These are phyloP conservation scores for Erucastrum elatum DNA, from an alignment of 345 rosid species.

Conservation along the genomic window DNA sequence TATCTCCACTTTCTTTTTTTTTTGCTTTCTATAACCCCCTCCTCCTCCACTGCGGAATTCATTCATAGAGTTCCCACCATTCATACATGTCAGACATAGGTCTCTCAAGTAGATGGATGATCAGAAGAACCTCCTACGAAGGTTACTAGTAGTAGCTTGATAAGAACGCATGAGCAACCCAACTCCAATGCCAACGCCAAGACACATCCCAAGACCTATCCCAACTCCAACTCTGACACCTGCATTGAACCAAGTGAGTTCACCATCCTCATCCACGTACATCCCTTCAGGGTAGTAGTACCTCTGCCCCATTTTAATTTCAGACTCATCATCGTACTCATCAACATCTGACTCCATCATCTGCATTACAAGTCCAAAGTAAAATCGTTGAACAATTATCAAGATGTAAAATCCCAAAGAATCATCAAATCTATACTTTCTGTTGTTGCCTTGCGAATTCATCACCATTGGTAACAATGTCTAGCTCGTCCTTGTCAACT, in stretches of 20 bases:
- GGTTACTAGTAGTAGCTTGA: conserved; percentile 87
- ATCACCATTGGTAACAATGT: conserved; percentile 15
- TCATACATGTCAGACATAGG: conserved; percentile 2
- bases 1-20: not conserved
- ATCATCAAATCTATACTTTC: no score
- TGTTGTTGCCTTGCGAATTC: conserved; percentile 44
- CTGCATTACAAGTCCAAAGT: conserved; percentile 39
- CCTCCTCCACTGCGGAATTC: conserved; percentile 4
- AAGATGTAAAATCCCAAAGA: no score
- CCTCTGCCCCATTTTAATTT: conserved; percentile 52
- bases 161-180: conserved; percentile 94
- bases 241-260: conserved; percentile 90
- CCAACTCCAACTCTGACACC: conserved; percentile 97
- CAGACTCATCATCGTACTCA: conserved; percentile 56
- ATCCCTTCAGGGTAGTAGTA: conserved; percentile 58
- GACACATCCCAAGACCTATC: conserved; percentile 92
- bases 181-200: conserved; percentile 89
- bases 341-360: conserved; percentile 49
- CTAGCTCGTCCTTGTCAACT: conserved; percentile 45
- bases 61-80: conserved; percentile 12
- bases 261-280: conserved; percentile 82
- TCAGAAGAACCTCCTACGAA: conserved; percentile 80
- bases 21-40: not conserved
- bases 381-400: not conserved
- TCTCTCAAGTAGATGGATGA: not conserved